Percentiles rank a stretch among this genome's conserved stretches.
Conservation (phyloP, 2,329 filamentous ascomycete genomes). For the Moelleriella libera region DNA sequence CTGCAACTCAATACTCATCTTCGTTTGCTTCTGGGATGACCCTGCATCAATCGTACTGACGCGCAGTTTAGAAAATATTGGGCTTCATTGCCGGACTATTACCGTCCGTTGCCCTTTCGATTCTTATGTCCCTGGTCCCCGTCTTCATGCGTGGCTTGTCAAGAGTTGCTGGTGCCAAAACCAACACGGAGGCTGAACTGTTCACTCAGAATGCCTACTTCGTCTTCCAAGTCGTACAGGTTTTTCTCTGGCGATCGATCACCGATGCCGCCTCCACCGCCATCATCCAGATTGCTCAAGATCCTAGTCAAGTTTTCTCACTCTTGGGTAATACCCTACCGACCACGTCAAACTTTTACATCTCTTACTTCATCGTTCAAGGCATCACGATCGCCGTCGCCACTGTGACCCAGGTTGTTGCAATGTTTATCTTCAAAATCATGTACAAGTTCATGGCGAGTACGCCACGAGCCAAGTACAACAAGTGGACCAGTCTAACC, state of each 20-base stretch:
- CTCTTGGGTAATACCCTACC: constrained; percentile 64
- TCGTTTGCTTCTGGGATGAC: constrained; percentile 4
- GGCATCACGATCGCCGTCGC: constrained; percentile 64
- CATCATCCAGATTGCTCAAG: constrained; percentile 42
- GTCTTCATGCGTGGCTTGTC: constrained; percentile 51
- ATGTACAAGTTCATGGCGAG: constrained; percentile 59
- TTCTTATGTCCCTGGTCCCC: constrained; percentile 76
- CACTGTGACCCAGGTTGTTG: constrained; percentile 52
- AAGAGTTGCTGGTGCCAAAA: constrained; percentile 66
- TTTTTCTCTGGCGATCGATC: constrained; percentile 78
- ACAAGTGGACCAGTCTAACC: constrained; percentile 54
- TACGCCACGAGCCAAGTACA: constrained; percentile 68
- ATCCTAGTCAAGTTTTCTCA: constrained; percentile 46
- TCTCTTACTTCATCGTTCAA: constrained; percentile 78
- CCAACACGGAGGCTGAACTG: constrained; percentile 66
- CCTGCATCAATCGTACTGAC: too few relatives aligned
- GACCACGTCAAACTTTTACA: constrained; percentile 82
- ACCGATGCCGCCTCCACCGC: constrained; percentile 64
- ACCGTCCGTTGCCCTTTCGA: constrained; percentile 62
- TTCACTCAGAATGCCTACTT: constrained; percentile 91
- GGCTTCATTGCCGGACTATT: constrained; percentile 75
- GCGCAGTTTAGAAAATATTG: constrained; percentile 32
- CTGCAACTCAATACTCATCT: not conserved
- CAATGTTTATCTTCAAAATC: constrained; percentile 52
- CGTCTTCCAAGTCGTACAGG: constrained; percentile 79